Conservation (phyloP, 176 grass and related monocot genomes). For the Tillandsia fasciculata region DNA sequence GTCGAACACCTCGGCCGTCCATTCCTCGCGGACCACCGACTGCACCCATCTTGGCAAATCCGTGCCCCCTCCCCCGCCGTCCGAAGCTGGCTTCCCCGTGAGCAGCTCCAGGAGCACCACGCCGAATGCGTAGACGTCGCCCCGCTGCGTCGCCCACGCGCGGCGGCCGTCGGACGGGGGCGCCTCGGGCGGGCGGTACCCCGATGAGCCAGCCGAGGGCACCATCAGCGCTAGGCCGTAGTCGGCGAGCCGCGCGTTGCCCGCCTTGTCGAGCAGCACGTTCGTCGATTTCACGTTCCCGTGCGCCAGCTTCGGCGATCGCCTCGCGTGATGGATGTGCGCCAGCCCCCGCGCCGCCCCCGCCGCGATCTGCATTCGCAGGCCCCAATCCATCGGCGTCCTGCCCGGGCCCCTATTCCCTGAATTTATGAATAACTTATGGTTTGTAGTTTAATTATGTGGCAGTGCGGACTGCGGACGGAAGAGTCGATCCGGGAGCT, state of each 20-base stretch:
- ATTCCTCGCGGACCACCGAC: constrained; percentile 95
- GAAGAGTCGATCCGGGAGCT: too few species aligned
- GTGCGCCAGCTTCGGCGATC: constrained; percentile 55
- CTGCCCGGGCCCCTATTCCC: constrained; percentile 77
- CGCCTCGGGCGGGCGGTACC: constrained; percentile 77
- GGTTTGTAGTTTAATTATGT: too few species aligned
- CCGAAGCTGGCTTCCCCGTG: constrained; percentile 48
- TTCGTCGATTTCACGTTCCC: constrained; percentile 91
- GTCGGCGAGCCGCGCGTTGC: constrained; percentile 53
- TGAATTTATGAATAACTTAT: constrained; percentile 1
- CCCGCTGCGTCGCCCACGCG: constrained; percentile 73
- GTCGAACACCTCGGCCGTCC: constrained; percentile 98
- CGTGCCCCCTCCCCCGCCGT: constrained; percentile 31
- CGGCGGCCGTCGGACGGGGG: constrained; percentile 38
- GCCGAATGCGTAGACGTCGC: constrained; percentile 83
- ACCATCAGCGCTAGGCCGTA: constrained; percentile 70
- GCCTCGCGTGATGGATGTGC: constrained; percentile 79
- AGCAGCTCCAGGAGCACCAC: constrained; percentile 90
- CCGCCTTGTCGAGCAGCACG: constrained; percentile 59
- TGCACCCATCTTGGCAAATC: constrained; percentile 87
- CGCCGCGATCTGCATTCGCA: constrained; percentile 50
- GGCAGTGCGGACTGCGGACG: too few species aligned
- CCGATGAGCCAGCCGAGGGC: constrained; percentile 27
- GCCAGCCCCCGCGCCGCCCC: constrained; percentile 59
- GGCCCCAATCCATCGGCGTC: constrained; percentile 74